Conservation (phyloP, 495 filamentous ascomycete genomes). For the Xylaria nigripes region DNA sequence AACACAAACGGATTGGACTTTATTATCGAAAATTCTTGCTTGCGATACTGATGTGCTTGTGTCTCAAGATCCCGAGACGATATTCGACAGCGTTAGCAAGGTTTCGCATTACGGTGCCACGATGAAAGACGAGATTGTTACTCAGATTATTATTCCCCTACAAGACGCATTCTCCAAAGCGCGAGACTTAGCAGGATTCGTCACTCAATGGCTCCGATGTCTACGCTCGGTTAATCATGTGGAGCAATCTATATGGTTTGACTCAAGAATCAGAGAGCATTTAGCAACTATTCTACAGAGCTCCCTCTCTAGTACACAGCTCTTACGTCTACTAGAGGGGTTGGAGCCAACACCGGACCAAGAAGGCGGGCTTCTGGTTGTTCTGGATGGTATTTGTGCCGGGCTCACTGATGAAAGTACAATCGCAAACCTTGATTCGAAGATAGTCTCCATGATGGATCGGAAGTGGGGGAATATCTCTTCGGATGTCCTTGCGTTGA, state of each 20-base stretch:
- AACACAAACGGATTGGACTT: slow-evolving; percentile 47
- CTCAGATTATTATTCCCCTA: slow-evolving; percentile 48
- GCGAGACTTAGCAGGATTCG: slow-evolving; percentile 58
- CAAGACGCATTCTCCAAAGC: slow-evolving; percentile 55
- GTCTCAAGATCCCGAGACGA: slow-evolving; percentile 11
- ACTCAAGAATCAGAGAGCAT: slow-evolving; percentile 45
- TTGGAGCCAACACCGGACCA: slow-evolving; percentile 25
- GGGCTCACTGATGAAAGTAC: slow-evolving; percentile 38
- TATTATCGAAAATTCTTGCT: slow-evolving; percentile 53
- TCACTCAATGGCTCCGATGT: slow-evolving; percentile 57
- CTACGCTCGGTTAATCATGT: slow-evolving; percentile 42
- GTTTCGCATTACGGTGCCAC: slow-evolving; percentile 11
- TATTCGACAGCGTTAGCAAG: slow-evolving; percentile 17
- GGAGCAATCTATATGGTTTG: slow-evolving; percentile 49
- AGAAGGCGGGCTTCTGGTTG: slow-evolving; percentile 28
- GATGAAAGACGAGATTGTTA: slow-evolving; percentile 20
- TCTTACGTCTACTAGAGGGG: slow-evolving; percentile 37
- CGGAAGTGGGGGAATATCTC: slow-evolving; percentile 10
- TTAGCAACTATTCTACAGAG: slow-evolving; percentile 36
- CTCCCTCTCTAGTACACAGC: slow-evolving; percentile 40
- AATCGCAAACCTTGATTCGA: slow-evolving; percentile 30
- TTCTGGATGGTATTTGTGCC: slow-evolving; percentile 41
- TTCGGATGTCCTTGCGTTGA: slow-evolving; percentile 19
- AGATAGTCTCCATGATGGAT: slow-evolving; percentile 22
- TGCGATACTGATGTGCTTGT: slow-evolving; percentile 61